Percentiles rank a stretch among this genome's conserved stretches.
phyloP scores from a whole-genome alignment of 2,329 filamentous ascomycete species.

The Scytalidium sp. region DNA sequence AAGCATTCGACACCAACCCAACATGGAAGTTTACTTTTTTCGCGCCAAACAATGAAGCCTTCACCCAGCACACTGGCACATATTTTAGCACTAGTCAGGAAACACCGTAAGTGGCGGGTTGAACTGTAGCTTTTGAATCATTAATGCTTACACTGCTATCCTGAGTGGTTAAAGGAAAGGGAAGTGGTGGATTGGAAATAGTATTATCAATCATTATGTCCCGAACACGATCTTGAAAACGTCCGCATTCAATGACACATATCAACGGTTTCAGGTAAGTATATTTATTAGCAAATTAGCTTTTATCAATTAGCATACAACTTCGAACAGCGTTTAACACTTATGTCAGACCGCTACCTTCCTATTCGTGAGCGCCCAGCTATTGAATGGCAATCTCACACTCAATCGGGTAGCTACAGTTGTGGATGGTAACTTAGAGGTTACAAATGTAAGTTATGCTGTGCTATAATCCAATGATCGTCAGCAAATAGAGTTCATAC shows the following conservation, averaged over 20 bases:
- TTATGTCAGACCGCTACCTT: slow-evolving; percentile 18
- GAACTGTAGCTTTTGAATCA: too few species aligned
- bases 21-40: slow-evolving; percentile 30
- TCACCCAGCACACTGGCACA: slow-evolving; percentile 22
- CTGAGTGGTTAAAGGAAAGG: slow-evolving; percentile 14
- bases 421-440: slow-evolving; percentile 8
- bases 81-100: slow-evolving; percentile 24
- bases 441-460: slow-evolving; percentile 17
- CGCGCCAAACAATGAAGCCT: slow-evolving; percentile 27
- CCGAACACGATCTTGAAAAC: slow-evolving; percentile 20
- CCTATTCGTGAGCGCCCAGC: slow-evolving; percentile 20
- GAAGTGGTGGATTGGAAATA: slow-evolving; percentile 26
- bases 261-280: slow-evolving; percentile 15
- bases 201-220: slow-evolving; percentile 17
- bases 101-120: slow-evolving; percentile 9
- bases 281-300: neutral
- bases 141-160: too few species aligned
- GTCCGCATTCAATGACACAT: slow-evolving; percentile 17
- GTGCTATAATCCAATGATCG: neutral
- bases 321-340: too few species aligned
- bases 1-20: slow-evolving; percentile 25
- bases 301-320: too few species aligned
- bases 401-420: slow-evolving; percentile 21
- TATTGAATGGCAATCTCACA: slow-evolving; percentile 13
- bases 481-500: neutral